These are phyloP conservation scores for Kodamaea lidongshanica DNA, from an alignment of 805 yeast species.

Conservation along the genomic window DNA sequence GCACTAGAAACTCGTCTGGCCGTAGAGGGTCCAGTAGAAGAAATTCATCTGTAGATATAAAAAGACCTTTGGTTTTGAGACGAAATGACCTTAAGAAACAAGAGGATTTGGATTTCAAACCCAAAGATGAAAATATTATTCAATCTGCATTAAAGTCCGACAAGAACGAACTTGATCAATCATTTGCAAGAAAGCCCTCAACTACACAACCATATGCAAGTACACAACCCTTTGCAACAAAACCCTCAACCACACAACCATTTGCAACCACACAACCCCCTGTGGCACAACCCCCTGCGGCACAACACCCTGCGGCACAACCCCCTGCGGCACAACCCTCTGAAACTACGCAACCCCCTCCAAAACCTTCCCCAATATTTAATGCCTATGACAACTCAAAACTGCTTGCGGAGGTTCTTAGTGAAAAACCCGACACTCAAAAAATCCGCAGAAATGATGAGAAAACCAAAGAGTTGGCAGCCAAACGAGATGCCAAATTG, in stretches of 20 bases:
- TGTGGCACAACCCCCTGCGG: not conserved
- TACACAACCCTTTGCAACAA: too few relatives aligned
- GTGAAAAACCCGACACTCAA: slow-evolving; percentile 16
- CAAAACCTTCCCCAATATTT: too few relatives aligned
- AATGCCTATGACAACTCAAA: slow-evolving; percentile 16
- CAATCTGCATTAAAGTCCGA: too few relatives aligned
- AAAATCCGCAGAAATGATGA: slow-evolving; percentile 14
- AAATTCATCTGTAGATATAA: slow-evolving; percentile 6
- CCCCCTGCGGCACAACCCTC: not conserved
- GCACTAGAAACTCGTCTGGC: slow-evolving; percentile 9
- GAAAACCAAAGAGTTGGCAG: slow-evolving; percentile 15
- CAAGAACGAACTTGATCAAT: not conserved
- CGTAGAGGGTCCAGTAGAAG: slow-evolving; percentile 6
- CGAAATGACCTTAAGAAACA: slow-evolving; percentile 5
- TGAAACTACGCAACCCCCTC: slow-evolving; percentile 1
- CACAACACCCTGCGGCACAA: not conserved
- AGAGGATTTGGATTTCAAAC: slow-evolving; percentile 2
- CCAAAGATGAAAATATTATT: slow-evolving; percentile 1
- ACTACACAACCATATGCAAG: too few relatives aligned
- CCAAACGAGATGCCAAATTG: slow-evolving; percentile 28
- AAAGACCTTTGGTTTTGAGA: slow-evolving; percentile 15
- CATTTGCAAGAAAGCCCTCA: slow-evolving; percentile 1
- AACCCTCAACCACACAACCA: too few relatives aligned
- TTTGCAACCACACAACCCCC: too few relatives aligned
- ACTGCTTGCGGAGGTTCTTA: slow-evolving; percentile 36